A percentile compares a stretch with the other conserved stretches of the same genome.
Evolutionary conservation across 257 asterid genomes (phyloP).

Genomic region (Scutellaria baicalensis): DNA sequence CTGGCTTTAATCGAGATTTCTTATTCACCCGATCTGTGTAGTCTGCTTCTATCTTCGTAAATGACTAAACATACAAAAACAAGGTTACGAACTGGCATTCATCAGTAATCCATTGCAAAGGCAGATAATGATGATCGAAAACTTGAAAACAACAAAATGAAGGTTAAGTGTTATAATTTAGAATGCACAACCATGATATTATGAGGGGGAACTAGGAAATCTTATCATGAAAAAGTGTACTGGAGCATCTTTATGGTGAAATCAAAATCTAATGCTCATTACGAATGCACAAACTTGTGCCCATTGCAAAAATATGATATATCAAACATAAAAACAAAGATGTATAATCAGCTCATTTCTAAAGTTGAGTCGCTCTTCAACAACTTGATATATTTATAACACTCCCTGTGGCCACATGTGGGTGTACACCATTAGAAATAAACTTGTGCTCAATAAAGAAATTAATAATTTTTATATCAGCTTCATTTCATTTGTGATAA

Average conservation of each 20-base stretch:
- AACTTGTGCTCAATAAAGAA: background rate
- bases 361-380: background rate
- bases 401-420: background rate
- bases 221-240: background rate
- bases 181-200: background rate
- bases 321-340: background rate
- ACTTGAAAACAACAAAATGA: slow-evolving; percentile 3
- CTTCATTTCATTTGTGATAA: background rate
- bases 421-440: background rate
- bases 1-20: slow-evolving; percentile 45
- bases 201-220: background rate
- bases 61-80: slow-evolving; percentile 22
- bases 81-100: background rate
- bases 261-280: background rate
- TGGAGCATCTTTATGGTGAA: background rate
- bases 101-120: background rate
- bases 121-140: background rate
- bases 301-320: background rate
- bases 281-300: background rate
- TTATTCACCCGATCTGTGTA: slow-evolving; percentile 32
- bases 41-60: slow-evolving; percentile 35
- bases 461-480: background rate
- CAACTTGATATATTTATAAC: background rate
- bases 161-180: background rate
- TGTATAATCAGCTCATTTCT: background rate